These are phyloP conservation scores for Xanthoconium purpureum DNA, from an alignment of 768 basidiomycete genomes.

Conservation along the genomic window DNA sequence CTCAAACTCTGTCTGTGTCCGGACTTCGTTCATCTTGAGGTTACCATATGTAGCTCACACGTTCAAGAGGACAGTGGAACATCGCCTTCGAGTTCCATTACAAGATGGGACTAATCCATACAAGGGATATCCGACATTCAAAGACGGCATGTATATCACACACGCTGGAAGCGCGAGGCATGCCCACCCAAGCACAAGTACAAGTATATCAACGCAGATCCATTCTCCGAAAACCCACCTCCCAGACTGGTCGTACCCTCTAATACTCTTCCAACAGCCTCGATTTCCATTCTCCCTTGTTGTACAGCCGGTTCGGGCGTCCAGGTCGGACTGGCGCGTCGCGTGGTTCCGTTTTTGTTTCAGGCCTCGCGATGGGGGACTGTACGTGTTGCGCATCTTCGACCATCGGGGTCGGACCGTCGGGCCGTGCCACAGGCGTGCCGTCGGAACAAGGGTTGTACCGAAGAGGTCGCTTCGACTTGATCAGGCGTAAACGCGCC, in stretches of 20 bases:
- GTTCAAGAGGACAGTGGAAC: neutral
- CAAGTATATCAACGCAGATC: neutral
- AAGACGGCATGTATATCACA: neutral
- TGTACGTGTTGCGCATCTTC: neutral
- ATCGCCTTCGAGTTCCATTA: constrained; percentile 3
- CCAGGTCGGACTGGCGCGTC: neutral
- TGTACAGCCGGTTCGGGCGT: constrained; percentile 3
- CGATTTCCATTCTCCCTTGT: constrained; percentile 9
- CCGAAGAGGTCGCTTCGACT: neutral
- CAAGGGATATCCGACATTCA: neutral
- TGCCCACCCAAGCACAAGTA: no score
- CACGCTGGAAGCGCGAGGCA: constrained; percentile 9
- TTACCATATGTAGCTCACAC: neutral
- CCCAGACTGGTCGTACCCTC: neutral
- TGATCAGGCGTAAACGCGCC: neutral
- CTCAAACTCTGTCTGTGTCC: neutral
- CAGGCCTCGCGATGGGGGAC: no score
- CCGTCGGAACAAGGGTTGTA: neutral
- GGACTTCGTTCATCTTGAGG: neutral
- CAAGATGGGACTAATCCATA: neutral
- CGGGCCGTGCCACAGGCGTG: neutral
- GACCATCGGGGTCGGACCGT: neutral
- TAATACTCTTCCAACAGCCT: constrained; percentile 5
- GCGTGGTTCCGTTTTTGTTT: neutral
- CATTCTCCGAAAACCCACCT: neutral